These are phyloP conservation scores for Meripilus lineatus DNA, from an alignment of 1,284 basidiomycete genomes.

Conservation along the genomic window DNA sequence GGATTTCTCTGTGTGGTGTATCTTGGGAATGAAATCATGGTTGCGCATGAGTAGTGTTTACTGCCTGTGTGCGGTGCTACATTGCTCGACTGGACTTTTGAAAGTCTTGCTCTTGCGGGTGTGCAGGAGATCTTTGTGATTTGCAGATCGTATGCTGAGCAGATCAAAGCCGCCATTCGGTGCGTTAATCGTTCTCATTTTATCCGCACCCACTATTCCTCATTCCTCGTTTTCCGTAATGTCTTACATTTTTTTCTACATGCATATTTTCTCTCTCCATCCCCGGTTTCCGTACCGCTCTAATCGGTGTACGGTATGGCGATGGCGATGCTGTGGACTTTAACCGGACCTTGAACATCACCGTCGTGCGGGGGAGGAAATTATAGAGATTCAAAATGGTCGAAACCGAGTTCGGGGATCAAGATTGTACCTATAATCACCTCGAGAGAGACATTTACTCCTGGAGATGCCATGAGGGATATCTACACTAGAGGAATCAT, in stretches of 20 bases:
- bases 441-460: constrained; percentile 83
- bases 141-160: constrained; percentile 81
- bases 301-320: too few relatives aligned
- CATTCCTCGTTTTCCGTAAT: constrained; percentile 7
- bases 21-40: not conserved
- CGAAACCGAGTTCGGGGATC: constrained; percentile 67
- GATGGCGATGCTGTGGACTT: too few relatives aligned
- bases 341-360: too few relatives aligned
- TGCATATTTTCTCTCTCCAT: constrained; percentile 6
- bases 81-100: constrained; percentile 93
- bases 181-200: constrained; percentile 33
- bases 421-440: constrained; percentile 88
- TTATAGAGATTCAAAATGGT: constrained; percentile 79
- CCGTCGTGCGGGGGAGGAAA: too few relatives aligned
- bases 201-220: constrained; percentile 12
- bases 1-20: not conserved
- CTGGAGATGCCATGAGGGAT: constrained; percentile 95
- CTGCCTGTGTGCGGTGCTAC: constrained; percentile 93
- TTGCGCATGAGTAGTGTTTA: constrained; percentile 59
- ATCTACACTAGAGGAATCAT: constrained; percentile 93
- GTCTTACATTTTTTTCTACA: not conserved
- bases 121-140: constrained; percentile 96
- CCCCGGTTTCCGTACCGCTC: constrained; percentile 9
- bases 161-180: constrained; percentile 79
- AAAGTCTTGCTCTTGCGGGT: constrained; percentile 86